Base-by-base conservation (phyloP, 805 yeast species). In the Sugiyamaella marilandica region DNA sequence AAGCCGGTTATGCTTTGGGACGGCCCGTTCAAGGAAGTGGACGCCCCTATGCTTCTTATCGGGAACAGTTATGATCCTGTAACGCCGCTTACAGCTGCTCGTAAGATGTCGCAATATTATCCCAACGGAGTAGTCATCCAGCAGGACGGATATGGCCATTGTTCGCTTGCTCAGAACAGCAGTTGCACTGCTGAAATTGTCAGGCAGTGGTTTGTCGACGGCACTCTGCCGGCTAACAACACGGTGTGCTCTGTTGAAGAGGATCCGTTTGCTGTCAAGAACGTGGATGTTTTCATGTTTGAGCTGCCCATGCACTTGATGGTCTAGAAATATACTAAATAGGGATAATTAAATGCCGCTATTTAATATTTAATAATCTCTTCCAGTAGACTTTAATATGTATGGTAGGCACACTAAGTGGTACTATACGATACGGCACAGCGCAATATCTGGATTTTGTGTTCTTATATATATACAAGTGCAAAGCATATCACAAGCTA, bases 1-100 rank as follows among this genome's bases (percentile, higher is more conserved):
- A 21, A 24, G 2, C 56, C 56, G 2, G 52, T 34, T 3, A 41
- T 41, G 41, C 46, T 54, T 7, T 54, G 52, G 53, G 57, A 54
- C n/a, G 56, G 56, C 13, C 57, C 57, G 10, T 54, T 54, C 48
- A 34, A 47, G 31, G 31, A 41, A 26, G 53, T 53, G 18, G 36
- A 54, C 26, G 57, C 57, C 9, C 16, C 57, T 31, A 43, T 58
- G 26, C 52, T 59, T 18, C 47, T 51, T 0, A 36, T 59, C 14
- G 60, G 62, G n/a, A 59, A 57, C 33, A 59, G 58, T 16, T 55
- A 49, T 37, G 63, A 60, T 43, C 62, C 62, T 3, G 61, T 58
- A n/a, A 58, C 62, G 2, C 62, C 63, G 10, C 51, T 59, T n/a
- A n/a, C 37, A 5, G 55, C 51, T 13, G 62, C 62, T 2, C 53